Evolutionary conservation across 345 rosid species (phyloP).

Genomic region (Camelina sativa): DNA sequence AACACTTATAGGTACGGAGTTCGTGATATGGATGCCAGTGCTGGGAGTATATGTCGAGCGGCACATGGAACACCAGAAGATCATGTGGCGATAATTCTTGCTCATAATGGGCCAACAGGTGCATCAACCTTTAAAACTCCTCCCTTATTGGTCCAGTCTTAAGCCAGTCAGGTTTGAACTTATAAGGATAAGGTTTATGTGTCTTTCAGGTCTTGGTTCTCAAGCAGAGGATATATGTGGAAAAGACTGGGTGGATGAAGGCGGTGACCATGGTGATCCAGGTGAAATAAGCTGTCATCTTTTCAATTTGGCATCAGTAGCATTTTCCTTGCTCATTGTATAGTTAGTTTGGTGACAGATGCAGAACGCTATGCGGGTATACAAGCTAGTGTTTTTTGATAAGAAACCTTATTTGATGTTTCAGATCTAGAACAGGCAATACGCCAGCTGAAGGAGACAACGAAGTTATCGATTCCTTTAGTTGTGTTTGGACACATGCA

Average conservation of each 20-base stretch:
- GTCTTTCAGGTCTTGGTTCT: slow-evolving; percentile 79
- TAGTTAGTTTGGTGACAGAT: slow-evolving; percentile 8
- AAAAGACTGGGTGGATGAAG: slow-evolving; percentile 70
- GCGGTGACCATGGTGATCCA: slow-evolving; percentile 95
- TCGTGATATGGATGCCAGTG: slow-evolving; percentile 70
- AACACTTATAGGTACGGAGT: slow-evolving; percentile 66
- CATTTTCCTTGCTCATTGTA: slow-evolving; percentile 5
- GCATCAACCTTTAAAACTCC: slow-evolving; percentile 33
- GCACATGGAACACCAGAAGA: slow-evolving; percentile 71
- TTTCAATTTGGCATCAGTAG: slow-evolving; percentile 10
- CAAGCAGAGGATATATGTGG: slow-evolving; percentile 77
- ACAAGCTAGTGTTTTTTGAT: neutral
- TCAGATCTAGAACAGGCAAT: slow-evolving; percentile 83
- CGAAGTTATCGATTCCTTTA: slow-evolving; percentile 50
- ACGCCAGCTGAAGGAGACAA: slow-evolving; percentile 59
- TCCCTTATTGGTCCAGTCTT: slow-evolving; percentile 19
- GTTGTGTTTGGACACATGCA: slow-evolving; percentile 96
- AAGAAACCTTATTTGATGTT: slow-evolving; percentile 4
- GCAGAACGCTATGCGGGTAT: neutral
- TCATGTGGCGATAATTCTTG: slow-evolving; percentile 75
- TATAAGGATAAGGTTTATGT: slow-evolving; percentile 12
- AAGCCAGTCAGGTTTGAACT: slow-evolving; percentile 4
- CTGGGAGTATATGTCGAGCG: slow-evolving; percentile 58
- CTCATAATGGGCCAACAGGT: slow-evolving; percentile 93
- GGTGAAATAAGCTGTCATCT: slow-evolving; percentile 48